These are phyloP conservation scores for Breviolum minutum DNA, from an alignment of 73 alveolate genomes.

Conservation along the genomic window DNA sequence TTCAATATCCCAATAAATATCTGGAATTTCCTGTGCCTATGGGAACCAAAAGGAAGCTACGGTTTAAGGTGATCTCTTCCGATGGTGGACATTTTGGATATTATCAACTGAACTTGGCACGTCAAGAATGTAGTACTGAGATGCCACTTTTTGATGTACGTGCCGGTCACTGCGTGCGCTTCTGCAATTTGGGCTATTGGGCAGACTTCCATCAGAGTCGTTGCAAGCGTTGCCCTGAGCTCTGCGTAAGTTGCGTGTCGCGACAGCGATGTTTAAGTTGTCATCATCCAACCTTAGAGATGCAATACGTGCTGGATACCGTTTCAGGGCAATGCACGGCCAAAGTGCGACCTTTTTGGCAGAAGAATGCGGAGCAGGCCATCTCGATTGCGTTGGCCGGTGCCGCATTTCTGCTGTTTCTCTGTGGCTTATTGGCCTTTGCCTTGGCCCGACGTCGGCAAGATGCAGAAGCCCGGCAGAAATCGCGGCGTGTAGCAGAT, in stretches of 20 bases:
- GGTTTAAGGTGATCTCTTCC: conserved; percentile 30
- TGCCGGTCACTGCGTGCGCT: conserved; percentile 64
- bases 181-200: conserved; percentile 84
- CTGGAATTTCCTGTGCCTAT: conserved; percentile 87
- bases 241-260: conserved; percentile 62
- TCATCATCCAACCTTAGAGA: conserved; percentile 31
- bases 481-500: neutral
- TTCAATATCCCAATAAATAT: conserved; percentile 75
- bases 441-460: conserved; percentile 5
- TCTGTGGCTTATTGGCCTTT: conserved; percentile 59
- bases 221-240: conserved; percentile 90
- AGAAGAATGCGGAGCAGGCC: conserved; percentile 19
- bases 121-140: conserved; percentile 62
- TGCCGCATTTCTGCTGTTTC: conserved; percentile 36
- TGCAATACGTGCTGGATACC: conserved; percentile 15
- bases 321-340: neutral
- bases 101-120: conserved; percentile 50
- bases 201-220: conserved; percentile 62
- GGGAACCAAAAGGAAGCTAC: conserved; percentile 44
- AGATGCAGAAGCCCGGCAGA: neutral
- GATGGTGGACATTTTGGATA: conserved; percentile 65
- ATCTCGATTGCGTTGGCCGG: conserved; percentile 15
- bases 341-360: conserved; percentile 74
- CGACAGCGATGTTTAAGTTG: conserved; percentile 41
- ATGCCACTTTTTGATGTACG: conserved; percentile 83